phyloP scores from a whole-genome alignment of 2,329 filamentous ascomycete genomes.

The Alternaria ventricosa region DNA sequence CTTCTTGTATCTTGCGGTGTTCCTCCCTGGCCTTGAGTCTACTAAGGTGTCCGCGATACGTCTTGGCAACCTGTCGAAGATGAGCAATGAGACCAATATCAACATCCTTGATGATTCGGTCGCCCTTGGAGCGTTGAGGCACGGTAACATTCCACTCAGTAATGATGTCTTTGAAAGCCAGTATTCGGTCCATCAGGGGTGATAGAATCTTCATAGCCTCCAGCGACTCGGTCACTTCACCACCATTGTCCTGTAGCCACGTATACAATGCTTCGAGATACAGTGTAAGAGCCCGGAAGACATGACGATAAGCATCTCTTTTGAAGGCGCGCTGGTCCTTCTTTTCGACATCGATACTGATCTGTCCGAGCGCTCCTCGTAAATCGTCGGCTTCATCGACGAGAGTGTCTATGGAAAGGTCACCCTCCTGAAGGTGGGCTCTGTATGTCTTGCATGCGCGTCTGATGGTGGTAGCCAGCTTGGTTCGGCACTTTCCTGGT shows the following conservation, averaged over 20 bases:
- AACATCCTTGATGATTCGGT: constrained; percentile 33
- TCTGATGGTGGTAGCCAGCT: constrained; percentile 17
- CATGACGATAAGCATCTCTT: constrained; percentile 32
- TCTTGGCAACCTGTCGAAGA: constrained; percentile 22
- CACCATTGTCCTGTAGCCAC: constrained; percentile 15
- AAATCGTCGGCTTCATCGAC: constrained; percentile 10
- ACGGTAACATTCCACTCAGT: constrained; percentile 29
- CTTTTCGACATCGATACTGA: neutral
- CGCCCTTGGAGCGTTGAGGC: constrained; percentile 18
- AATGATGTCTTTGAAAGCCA: constrained; percentile 35
- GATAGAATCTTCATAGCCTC: constrained; percentile 25
- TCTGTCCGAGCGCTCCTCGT: constrained; percentile 8
- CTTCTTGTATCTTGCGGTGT: constrained; percentile 1
- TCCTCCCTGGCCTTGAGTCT: constrained; percentile 14
- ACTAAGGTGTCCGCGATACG: constrained; percentile 2
- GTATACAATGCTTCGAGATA: constrained; percentile 26
- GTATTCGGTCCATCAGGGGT: constrained; percentile 20
- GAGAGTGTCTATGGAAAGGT: constrained; percentile 15
- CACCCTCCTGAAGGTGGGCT: constrained; percentile 4
- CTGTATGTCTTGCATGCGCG: constrained; percentile 14
- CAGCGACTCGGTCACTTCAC: constrained; percentile 11
- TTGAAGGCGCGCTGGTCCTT: constrained; percentile 26
- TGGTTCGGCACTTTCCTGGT: constrained; percentile 26
- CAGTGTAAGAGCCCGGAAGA: constrained; percentile 29
- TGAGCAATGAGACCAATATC: constrained; percentile 32